Evolutionary conservation across 179 eudicot genomes (phyloP).

Genomic region (Pouteria campechiana): DNA sequence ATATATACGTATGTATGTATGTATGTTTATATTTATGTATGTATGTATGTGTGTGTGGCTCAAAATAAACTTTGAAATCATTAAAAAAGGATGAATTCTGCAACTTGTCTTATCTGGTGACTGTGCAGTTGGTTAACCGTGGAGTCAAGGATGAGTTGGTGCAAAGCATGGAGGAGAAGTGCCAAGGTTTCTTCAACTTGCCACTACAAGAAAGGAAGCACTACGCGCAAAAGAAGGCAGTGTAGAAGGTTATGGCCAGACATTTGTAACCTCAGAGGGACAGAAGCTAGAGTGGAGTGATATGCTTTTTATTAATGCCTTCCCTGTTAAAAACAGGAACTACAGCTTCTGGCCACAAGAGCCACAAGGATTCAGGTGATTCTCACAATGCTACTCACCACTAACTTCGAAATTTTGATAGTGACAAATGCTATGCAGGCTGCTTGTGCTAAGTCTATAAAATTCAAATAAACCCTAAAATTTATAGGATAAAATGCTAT

Average conservation of each 20-base stretch:
- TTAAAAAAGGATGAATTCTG: too few species aligned
- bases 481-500: too few species aligned
- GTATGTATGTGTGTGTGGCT: too few species aligned
- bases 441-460: too few species aligned
- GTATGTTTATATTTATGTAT: too few species aligned
- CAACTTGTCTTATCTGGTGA: too few species aligned
- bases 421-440: too few species aligned
- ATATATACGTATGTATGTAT: too few species aligned
- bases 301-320: constrained; percentile 4
- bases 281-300: constrained; percentile 20
- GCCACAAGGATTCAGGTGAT: constrained; percentile 5
- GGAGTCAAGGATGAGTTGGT: constrained; percentile 3
- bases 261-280: constrained; percentile 9
- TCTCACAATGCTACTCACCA: neutral
- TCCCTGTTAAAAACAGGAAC: constrained; percentile 3
- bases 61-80: too few species aligned
- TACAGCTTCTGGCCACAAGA: constrained; percentile 8
- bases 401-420: neutral
- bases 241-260: constrained; percentile 14
- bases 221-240: constrained; percentile 5
- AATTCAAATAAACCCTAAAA: too few species aligned
- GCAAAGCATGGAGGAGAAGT: neutral
- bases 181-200: constrained; percentile 10
- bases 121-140: constrained; percentile 10
- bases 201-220: constrained; percentile 6